Conservation (phyloP, 116 monocot species). For the Papilionanthe hybrid region DNA sequence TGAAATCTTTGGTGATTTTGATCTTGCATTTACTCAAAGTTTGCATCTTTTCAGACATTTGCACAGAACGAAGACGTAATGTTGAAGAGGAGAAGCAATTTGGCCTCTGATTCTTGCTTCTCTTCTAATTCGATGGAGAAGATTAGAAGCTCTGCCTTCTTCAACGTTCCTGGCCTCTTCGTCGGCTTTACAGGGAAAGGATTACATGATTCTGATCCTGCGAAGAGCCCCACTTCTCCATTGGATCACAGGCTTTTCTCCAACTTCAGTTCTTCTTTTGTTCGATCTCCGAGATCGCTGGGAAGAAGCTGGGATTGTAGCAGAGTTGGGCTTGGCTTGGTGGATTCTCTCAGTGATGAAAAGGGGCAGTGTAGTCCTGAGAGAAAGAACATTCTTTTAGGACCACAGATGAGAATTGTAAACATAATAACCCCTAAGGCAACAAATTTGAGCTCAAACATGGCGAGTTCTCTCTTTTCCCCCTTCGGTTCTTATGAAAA, state of each 20-base stretch:
- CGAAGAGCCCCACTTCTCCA: slow-evolving; percentile 87
- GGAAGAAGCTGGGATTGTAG: slow-evolving; percentile 60
- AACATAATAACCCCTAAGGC: slow-evolving; percentile 23
- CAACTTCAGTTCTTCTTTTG: slow-evolving; percentile 32
- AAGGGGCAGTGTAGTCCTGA: no score
- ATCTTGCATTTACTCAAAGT: background rate
- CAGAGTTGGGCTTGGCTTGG: slow-evolving; percentile 71
- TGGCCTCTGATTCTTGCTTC: slow-evolving; percentile 25
- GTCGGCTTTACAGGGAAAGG: slow-evolving; percentile 52
- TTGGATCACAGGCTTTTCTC: slow-evolving; percentile 61
- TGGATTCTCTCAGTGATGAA: slow-evolving; percentile 50
- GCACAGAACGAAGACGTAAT: slow-evolving; percentile 14
- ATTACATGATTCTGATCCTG: slow-evolving; percentile 37
- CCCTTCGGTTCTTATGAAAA: slow-evolving; percentile 19
- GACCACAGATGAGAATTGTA: slow-evolving; percentile 50
- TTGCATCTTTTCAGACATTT: background rate
- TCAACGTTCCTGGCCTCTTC: slow-evolving; percentile 63
- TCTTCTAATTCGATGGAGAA: slow-evolving; percentile 8
- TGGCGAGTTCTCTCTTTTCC: background rate
- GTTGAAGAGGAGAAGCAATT: slow-evolving; percentile 59
- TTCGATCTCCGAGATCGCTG: slow-evolving; percentile 43
- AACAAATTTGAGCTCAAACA: slow-evolving; percentile 43
- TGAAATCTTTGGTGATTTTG: background rate
- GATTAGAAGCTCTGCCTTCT: slow-evolving; percentile 36
- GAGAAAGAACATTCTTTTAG: slow-evolving; percentile 41